Evolutionary conservation across 768 basidiomycete species (phyloP), one percentile per base, ranked within the genome.

Genomic region (Amanita pallidorosea): DNA sequence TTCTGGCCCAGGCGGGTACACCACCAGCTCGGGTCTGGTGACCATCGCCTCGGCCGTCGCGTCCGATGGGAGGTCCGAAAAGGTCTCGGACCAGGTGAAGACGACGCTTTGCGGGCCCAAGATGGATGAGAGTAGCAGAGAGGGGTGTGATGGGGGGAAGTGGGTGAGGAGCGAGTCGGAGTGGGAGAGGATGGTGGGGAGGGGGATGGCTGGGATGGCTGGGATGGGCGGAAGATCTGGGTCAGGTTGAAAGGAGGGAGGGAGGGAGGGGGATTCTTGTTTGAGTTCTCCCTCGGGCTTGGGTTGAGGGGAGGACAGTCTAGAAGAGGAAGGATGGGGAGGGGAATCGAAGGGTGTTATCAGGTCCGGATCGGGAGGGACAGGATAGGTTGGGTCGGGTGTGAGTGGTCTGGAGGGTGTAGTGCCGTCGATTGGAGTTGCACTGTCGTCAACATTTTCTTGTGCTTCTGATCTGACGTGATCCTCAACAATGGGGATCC

Each of bases 81-180:
- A 57, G 23, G 66, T 61, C 56, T 81, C 76, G 15, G 74, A 76
- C 87, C 87, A 91, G 7, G 88, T 89, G 61, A 74, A 77, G 46
- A 88, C 68, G 34, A 77, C 84, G 58, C 85, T 88, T 57, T 85
- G 80, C 1, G 84, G 85, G 7, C 88, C 88, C 75, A 91, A 80
- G 44, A 85, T 85, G 25, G 70, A 66, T 5, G 73, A 65, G 13
- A 87, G 66, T 3, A 56, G 60, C 11, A 90, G 67, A 0, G 63
- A 67, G 8, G 80, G 73, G 47, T 83, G 74, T 1, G 72, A 67
- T 2, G 85, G 83, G 4, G 86, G 85, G 61, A 74, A 83, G 17
- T 60, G 56, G n/a, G 61, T 55, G 45, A 74, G 77, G 11, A 90
- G 76, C 7, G 65, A 70, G 57, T 88, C 85, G 1, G 87, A 73